Evolutionary conservation across 2,329 filamentous ascomycete genomes (phyloP), one percentile per base, ranked within the genome.

Genomic region (Diplocarpon rosae): DNA sequence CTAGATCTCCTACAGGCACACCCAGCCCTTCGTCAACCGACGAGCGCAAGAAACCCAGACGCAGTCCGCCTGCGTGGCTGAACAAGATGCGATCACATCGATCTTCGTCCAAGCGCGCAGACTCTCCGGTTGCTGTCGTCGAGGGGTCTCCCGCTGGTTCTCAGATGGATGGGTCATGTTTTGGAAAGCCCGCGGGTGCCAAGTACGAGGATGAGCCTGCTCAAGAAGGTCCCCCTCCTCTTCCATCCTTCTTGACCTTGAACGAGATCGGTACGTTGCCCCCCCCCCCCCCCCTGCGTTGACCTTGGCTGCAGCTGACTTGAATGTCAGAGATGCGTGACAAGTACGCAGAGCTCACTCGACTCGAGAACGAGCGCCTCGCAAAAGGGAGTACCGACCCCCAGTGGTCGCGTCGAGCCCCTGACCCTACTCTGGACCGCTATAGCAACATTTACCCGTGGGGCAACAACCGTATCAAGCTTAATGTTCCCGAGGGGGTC

Each of bases 371-470:
- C 8, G 50, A 52, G 16, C 60, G 59, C 42, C 40, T 59, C 55
- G 42, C 59, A 57, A 47, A 56, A 55, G 36, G 46, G 59, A 40
- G 60, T 54, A 54, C 46, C n/a, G 49, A 52, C 42, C 27, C 43
- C 41, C 69, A 68, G 50, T 83, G 72, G 70, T 71, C 77, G 3
- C 70, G 80, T 43, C 71, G 83, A 39, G 66, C 65, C 24, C 70
- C 75, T 8, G 71, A 76, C 51, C 70, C 69, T 47, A 62, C 66
- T 30, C 75, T 90, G 54, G 93, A 96, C 64, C 80, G 92, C 44
- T 98, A 96, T 65, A 63, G 72, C 43, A 95, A 96, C 60, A 86
- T 98, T 51, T 83, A 89, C 60, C 87, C 89, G 0, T 98, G 85
- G 78, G 80, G 83, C 50, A 80, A 85, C 60, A 94, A 93, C 59